Evolutionary conservation across 164 flowering plant species (phyloP), one percentile per base, ranked within the genome.

Genomic region (Warburgia ugandensis): DNA sequence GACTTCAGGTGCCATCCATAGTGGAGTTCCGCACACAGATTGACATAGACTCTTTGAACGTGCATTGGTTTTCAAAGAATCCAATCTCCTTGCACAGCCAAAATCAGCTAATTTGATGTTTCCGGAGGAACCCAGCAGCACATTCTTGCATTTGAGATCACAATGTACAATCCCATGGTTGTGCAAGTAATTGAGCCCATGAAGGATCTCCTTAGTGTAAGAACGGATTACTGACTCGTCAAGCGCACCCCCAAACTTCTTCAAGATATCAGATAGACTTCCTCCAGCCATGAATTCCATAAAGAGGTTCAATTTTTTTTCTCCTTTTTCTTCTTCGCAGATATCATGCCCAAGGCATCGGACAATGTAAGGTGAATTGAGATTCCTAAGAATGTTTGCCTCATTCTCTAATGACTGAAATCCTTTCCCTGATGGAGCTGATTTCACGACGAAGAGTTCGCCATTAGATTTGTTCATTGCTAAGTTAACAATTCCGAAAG

Each of bases 1-100:
- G 3, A 74, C 77, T 61, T 82, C 89, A 0, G 89, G 89, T 27
- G 85, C 81, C 85, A 76, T 79, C 83, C 83, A 82, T 36, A 77
- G 43, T 12, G 86, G 89, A 14, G 81, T 77, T 23, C 89, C 83
- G 28, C 70, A 62, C 12, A 72, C 50, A 5, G 63, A 29, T 21
- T 31, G 38, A 47, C 56, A 29, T 10, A 38, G 54, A 47, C 3
- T 10, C 16, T 50, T 44, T 1, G 25, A 30, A 29, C 1, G 23
- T 12, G n/a, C 33, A 0, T 55, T 30, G 0, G 27, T 14, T 21
- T 61, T 62, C 0, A 40, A 12, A 20, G 60, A 71, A 13, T 42
- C 38, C 14, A 62, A 7, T 55, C 50, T 58, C 64, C 40, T 69
- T 3, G 91, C 76, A 45, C 67, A 68, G 33, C 86, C 87, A 47